Base-by-base conservation (phyloP, 2,329 filamentous ascomycete genomes). In the Cordyceps militaris region DNA sequence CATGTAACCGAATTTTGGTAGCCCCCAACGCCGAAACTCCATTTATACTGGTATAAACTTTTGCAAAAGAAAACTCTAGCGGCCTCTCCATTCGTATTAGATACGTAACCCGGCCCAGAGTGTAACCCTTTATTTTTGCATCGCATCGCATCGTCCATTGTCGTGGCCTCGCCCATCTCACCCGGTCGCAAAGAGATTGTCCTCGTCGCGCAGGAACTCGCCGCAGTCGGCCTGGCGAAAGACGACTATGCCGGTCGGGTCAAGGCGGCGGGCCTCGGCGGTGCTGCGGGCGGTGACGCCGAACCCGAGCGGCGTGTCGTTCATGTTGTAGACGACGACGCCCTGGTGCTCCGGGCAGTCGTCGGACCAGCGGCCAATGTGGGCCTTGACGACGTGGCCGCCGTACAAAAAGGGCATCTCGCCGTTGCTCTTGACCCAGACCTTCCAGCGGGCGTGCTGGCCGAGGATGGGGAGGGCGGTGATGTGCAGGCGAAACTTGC, bases 391-490 rank as follows among this genome's bases (percentile, higher is more conserved):
- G 54, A 96, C 80, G 72, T 97, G 92, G 58, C 90, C 89, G 55
- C 94, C 94, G 74, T 97, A 99, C 48, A 99, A 76, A 72, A 96
- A 97, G 1, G 94, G 93, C 91, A 97, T 96, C 68, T 95, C 92
- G 64, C 94, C 94, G 74, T 97, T 97, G 60, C 86, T 83, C 75
- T 95, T 95, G 64, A 99, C 87, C 91, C 92, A 97, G 65, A 97
- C 86, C 83, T 97, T 97, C 76, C 96, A 96, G 60, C 94, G 81
- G 46, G 93, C 93, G 72, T 97, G 91, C 63, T 90, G 87, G 58
- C 92, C 89, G 63, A 99, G 87, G 62, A 97, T 83, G 62, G 91
- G 88, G 59, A 99, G 79, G 19, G 81, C 89, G 1, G 93, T 97
- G 69, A 97, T 89, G 76, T 97, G 92, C 57, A 99, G 79, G 55